These are phyloP conservation scores for Vigna reflexopilosa DNA, from an alignment of 306 rosid species.

Conservation along the genomic window DNA sequence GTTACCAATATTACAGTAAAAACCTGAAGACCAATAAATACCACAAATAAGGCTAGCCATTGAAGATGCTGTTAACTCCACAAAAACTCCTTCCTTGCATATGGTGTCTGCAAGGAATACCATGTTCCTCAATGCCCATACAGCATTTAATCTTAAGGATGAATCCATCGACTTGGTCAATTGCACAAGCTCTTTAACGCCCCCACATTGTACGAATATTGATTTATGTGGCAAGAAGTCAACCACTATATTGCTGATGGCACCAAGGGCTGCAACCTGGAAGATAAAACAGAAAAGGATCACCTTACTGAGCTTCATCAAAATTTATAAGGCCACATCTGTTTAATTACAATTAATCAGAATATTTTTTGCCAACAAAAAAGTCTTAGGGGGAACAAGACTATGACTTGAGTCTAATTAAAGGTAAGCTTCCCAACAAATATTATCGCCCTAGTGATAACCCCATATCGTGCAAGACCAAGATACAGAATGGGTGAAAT, in stretches of 20 bases:
- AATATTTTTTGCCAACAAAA: background rate
- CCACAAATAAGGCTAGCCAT: conserved; percentile 85
- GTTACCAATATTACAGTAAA: conserved; percentile 28
- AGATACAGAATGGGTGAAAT: conserved; percentile 6
- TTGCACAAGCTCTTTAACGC: conserved; percentile 78
- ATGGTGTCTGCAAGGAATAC: conserved; percentile 76
- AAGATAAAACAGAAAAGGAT: conserved; percentile 43
- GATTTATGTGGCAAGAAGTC: conserved; percentile 70
- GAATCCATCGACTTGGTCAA: conserved; percentile 91
- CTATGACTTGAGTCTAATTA: conserved; percentile 20
- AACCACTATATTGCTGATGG: conserved; percentile 82
- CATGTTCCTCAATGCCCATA: conserved; percentile 91
- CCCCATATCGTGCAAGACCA: conserved; percentile 18
- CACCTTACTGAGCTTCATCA: conserved; percentile 22
- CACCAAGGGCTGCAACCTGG: conserved; percentile 93
- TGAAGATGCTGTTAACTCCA: conserved; percentile 76
- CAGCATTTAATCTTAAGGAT: conserved; percentile 72
- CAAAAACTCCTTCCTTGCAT: conserved; percentile 68
- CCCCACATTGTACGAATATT: conserved; percentile 74
- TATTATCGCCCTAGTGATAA: background rate
- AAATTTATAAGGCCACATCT: background rate
- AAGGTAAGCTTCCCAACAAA: conserved; percentile 7
- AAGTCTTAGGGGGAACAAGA: background rate
- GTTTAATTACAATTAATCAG: conserved; percentile 7
- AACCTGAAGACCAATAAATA: conserved; percentile 50